A percentile compares a stretch with the other conserved stretches of the same genome.
phyloP scores from a whole-genome alignment of 2,329 filamentous ascomycete genomes.

The Fulvia fulva region DNA sequence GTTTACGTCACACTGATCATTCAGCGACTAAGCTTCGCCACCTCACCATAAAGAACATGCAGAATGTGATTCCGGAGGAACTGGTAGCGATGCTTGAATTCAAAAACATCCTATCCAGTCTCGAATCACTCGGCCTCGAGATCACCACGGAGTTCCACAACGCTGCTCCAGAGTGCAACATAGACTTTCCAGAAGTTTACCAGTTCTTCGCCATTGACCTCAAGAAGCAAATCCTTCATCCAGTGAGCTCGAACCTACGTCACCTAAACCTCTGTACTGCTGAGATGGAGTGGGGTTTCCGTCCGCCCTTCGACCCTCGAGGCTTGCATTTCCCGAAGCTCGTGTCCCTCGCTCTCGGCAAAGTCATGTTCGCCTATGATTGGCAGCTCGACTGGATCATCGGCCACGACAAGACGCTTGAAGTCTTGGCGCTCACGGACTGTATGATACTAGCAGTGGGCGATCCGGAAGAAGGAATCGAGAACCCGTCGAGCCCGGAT shows the following conservation, averaged over 20 bases:
- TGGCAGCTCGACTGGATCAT: conserved; percentile 48
- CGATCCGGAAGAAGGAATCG: not conserved
- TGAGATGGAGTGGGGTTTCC: conserved; percentile 40
- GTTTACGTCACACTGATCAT: conserved; percentile 1
- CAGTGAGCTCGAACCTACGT: conserved; percentile 22
- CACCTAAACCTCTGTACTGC: conserved; percentile 40
- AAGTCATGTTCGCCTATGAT: conserved; percentile 43
- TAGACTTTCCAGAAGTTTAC: conserved; percentile 16
- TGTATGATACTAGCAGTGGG: conserved; percentile 31
- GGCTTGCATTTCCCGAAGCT: conserved; percentile 38
- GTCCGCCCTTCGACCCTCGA: conserved; percentile 38
- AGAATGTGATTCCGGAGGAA: conserved; percentile 13
- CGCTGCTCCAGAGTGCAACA: conserved; percentile 13
- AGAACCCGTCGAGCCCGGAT: not conserved
- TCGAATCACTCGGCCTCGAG: conserved; percentile 20
- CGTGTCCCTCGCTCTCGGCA: conserved; percentile 39
- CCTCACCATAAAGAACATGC: conserved; percentile 27
- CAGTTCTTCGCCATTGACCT: conserved; percentile 24
- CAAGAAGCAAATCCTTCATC: conserved; percentile 23
- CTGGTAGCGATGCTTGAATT: conserved; percentile 20
- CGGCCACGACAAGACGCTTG: conserved; percentile 36
- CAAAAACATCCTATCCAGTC: conserved; percentile 10
- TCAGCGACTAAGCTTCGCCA: conserved; percentile 10
- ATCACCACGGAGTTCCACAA: conserved; percentile 24
- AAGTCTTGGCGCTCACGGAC: conserved; percentile 43